Evolutionary conservation across 208 protist species (phyloP).

Genomic region (Blastocrithidia nonstop): DNA sequence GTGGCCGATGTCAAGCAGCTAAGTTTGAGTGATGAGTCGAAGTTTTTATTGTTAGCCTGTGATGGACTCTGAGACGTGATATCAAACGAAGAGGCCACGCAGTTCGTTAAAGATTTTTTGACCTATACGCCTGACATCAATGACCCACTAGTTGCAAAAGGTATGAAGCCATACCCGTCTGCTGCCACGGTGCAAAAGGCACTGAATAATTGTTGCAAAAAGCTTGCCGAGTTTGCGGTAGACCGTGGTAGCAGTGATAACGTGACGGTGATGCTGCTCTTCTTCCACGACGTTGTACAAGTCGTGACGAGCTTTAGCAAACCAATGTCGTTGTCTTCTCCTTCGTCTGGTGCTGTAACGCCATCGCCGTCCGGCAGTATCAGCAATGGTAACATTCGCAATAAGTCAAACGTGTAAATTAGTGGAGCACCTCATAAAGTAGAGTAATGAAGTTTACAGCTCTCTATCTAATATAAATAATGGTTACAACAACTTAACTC

Average conservation of each 20-base stretch:
- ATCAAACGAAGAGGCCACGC: constrained; percentile 66
- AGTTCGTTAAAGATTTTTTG: constrained; percentile 62
- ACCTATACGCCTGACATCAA: constrained; percentile 56
- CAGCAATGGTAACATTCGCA: too few species aligned
- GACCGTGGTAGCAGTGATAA: constrained; percentile 69
- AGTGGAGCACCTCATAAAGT: too few species aligned
- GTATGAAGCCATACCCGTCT: constrained; percentile 18
- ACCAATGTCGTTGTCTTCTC: constrained; percentile 6
- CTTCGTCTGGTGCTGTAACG: constrained; percentile 2
- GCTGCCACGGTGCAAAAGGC: constrained; percentile 25
- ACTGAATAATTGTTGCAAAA: constrained; percentile 60
- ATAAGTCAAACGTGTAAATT: too few species aligned
- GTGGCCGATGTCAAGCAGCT: constrained; percentile 59
- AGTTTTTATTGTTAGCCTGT: constrained; percentile 70
- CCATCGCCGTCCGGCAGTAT: too few species aligned
- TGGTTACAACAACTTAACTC: too few species aligned
- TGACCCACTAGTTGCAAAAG: constrained; percentile 12
- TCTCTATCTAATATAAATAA: too few species aligned
- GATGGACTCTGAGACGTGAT: constrained; percentile 84
- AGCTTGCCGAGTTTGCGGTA: constrained; percentile 70
- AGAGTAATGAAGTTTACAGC: too few species aligned
- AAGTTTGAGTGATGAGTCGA: constrained; percentile 47
- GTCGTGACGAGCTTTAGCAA: constrained; percentile 30
- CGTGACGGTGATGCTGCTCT: constrained; percentile 56
- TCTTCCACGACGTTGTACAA: constrained; percentile 71